Base-by-base conservation (phyloP, 2,329 filamentous ascomycete species). In the Calonectria fujianensis region DNA sequence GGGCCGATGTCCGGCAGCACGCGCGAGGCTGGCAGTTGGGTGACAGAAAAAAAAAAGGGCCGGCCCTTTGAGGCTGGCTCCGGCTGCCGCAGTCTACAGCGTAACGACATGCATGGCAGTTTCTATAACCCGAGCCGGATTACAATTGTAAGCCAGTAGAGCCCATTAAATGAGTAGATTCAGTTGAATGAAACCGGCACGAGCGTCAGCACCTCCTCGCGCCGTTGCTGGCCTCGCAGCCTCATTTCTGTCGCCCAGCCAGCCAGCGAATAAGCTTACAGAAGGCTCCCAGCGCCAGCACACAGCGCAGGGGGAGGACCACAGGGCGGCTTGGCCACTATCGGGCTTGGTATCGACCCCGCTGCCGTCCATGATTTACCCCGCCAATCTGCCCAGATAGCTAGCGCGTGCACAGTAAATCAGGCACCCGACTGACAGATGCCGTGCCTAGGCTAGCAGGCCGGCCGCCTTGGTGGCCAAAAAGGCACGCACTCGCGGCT, bases 221-320 rank as follows among this genome's bases (percentile, higher is more conserved):
- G 45, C 9, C 18, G 45, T n/a, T 13, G 20, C 9, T 13, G 45
- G 4, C n/a, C 18, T 48, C 45, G 4, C n/a, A 48, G 45, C 45
- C 11, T 48, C 45, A 13, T 48, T 24, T 48, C 45, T 24, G 45
- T 48, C 45, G 4, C 45, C n/a, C 45, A 24, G 3, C n/a, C 8
- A 10, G 10, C 45, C n/a, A 63, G 57, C 57, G 57, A 63, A 27
- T 63, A 29, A 63, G 57, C 14, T 41, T 29, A 10, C 57, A 63
- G 57, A 63, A 63, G 57, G 57, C 57, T 41, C 24, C 57, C 57
- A 63, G 57, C 57, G 57, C 57, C 57, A 29, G 57, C 35, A 63
- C 57, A 63, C 13, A 63, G 52, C 18, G 31, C 52, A 57, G 29
- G 51, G 50, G 51, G 27, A 54, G 27, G 24, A 10, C 18, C 29